phyloP scores from a whole-genome alignment of 148 eudicot species.

The Fagopyrum esculentum region DNA sequence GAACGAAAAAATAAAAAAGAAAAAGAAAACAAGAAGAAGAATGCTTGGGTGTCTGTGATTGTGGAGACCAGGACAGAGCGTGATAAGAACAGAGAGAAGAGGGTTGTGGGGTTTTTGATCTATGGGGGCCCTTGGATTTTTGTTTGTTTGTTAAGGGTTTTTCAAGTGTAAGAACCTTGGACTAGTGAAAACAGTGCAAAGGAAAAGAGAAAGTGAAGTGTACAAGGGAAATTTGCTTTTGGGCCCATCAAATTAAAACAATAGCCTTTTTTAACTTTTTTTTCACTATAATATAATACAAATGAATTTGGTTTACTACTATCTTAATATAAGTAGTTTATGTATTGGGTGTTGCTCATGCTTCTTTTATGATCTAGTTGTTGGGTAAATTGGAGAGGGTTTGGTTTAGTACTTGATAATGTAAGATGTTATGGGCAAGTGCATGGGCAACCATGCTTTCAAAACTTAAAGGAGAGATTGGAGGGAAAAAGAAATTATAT shows the following conservation, averaged over 20 bases:
- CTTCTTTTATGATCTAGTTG: not conserved
- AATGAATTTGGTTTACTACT: no score
- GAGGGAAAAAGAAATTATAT: not conserved
- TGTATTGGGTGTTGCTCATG: not conserved
- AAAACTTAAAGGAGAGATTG: not conserved
- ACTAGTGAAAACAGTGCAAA: constrained; percentile 1
- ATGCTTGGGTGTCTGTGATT: constrained; percentile 24
- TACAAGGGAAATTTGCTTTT: not conserved
- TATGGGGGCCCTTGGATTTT: constrained; percentile 2
- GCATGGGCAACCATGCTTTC: not conserved
- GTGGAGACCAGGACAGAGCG: constrained; percentile 11
- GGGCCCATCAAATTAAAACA: not conserved
- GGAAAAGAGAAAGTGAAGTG: not conserved
- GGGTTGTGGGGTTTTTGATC: not conserved
- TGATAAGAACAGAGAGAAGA: constrained; percentile 19
- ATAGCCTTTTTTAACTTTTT: not conserved
- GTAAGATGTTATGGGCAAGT: not conserved
- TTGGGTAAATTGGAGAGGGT: not conserved
- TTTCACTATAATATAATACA: no score
- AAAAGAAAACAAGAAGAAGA: constrained; percentile 3
- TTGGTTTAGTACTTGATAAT: not conserved
- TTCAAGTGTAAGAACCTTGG: not conserved
- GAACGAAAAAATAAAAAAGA: not conserved
- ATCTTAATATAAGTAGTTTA: no score
- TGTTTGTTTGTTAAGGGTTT: not conserved